phyloP scores from a whole-genome alignment of 257 asterid species.

The Voacanga thouarsii region DNA sequence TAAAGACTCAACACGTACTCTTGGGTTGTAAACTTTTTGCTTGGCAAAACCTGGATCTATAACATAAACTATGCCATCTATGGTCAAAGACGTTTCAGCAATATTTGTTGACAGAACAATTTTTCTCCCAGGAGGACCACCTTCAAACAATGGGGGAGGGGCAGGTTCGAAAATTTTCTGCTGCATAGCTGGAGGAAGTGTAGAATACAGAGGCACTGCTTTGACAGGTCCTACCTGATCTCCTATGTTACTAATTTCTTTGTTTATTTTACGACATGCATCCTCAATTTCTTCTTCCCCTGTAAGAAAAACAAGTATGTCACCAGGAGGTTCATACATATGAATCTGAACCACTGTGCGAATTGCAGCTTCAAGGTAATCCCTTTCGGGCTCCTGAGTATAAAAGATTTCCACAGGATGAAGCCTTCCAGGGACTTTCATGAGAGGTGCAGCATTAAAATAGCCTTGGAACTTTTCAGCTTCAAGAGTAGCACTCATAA shows the following conservation, averaged over 20 bases:
- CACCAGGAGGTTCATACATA: conserved; percentile 79
- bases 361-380: conserved; percentile 93
- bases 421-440: conserved; percentile 98
- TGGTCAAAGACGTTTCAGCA: conserved; percentile 95
- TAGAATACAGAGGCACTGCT: conserved; percentile 86
- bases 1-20: conserved; percentile 90
- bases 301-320: conserved; percentile 91
- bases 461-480: conserved; percentile 96
- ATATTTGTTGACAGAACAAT: conserved; percentile 92
- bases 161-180: conserved; percentile 96
- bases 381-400: conserved; percentile 94
- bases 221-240: conserved; percentile 90
- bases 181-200: conserved; percentile 98
- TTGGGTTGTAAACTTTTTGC: conserved; percentile 89
- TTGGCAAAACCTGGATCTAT: conserved; percentile 96
- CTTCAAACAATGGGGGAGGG: conserved; percentile 84
- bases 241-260: conserved; percentile 75
- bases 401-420: conserved; percentile 93
- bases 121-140: conserved; percentile 96
- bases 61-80: conserved; percentile 96
- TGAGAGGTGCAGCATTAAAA: conserved; percentile 81
- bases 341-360: conserved; percentile 94
- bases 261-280: conserved; percentile 77
- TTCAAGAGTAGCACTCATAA: conserved; percentile 99
- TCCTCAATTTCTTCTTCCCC: conserved; percentile 99